Percentiles rank a stretch among this genome's conserved stretches.
phyloP scores from a whole-genome alignment of 2,329 filamentous ascomycete genomes.

The Pseudonectria foliicola region DNA sequence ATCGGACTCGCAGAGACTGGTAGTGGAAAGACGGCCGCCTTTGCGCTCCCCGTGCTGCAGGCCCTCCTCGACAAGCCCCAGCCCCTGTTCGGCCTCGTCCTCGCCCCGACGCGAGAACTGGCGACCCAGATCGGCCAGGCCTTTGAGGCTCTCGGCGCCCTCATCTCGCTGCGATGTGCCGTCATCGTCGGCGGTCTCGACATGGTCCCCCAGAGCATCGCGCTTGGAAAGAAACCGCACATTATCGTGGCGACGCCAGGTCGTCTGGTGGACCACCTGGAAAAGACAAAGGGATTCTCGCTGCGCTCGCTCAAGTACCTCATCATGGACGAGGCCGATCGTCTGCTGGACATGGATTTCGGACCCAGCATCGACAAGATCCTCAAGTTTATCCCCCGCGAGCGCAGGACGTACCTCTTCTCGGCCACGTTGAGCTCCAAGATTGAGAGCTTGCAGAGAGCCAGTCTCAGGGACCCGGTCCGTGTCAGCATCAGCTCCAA shows the following conservation, averaged over 20 bases:
- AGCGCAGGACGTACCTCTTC: conserved; percentile 80
- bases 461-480: conserved; percentile 76
- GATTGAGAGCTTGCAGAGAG: conserved; percentile 85
- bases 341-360: conserved; percentile 89
- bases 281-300: conserved; percentile 95
- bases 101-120: conserved; percentile 89
- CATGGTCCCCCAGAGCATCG: conserved; percentile 87
- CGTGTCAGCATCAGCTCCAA: conserved; percentile 73
- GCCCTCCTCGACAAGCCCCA: conserved; percentile 83
- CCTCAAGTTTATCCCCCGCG: conserved; percentile 75
- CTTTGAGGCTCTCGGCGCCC: conserved; percentile 78
- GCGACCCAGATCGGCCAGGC: conserved; percentile 85
- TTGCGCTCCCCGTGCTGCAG: conserved; percentile 87
- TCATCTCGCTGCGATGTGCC: conserved; percentile 80
- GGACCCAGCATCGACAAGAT: conserved; percentile 90
- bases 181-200: conserved; percentile 91
- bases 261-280: conserved; percentile 80
- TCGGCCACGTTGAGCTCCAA: conserved; percentile 92
- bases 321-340: conserved; percentile 92
- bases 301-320: conserved; percentile 75
- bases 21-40: conserved; percentile 92
- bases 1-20: conserved; percentile 95
- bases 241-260: conserved; percentile 90
- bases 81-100: conserved; percentile 76
- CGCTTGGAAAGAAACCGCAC: conserved; percentile 92